Evolutionary conservation across 257 asterid genomes (phyloP).

Genomic region (Buddleja alternifolia): DNA sequence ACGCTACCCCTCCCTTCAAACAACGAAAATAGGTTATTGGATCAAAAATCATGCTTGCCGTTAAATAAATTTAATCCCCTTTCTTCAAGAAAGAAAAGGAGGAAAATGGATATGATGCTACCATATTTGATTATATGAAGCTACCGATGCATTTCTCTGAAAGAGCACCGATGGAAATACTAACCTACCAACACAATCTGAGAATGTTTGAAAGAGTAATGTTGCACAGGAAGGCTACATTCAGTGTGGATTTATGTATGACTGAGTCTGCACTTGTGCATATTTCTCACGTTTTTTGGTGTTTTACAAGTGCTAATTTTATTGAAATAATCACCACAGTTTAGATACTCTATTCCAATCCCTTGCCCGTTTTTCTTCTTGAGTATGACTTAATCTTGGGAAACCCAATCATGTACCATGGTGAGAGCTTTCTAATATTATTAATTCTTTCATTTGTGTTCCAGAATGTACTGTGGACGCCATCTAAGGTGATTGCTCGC

Average conservation of each 20-base stretch:
- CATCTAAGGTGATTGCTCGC: slow-evolving; percentile 89
- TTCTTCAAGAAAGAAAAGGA: no score
- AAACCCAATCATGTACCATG: neutral
- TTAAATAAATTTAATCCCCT: no score
- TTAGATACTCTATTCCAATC: slow-evolving; percentile 1
- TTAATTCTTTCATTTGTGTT: slow-evolving; percentile 24
- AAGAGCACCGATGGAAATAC: no score
- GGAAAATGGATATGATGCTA: no score
- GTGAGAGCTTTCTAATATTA: neutral
- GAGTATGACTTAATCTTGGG: neutral
- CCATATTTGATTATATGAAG: no score
- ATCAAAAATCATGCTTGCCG: no score
- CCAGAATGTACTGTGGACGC: slow-evolving; percentile 85
- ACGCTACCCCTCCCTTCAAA: no score
- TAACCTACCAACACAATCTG: no score
- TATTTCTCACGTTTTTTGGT: neutral
- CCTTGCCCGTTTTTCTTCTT: neutral
- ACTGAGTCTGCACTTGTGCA: neutral
- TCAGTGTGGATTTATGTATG: neutral
- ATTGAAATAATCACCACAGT: slow-evolving; percentile 9
- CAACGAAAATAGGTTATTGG: no score
- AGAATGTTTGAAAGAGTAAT: no score
- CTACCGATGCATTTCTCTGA: no score
- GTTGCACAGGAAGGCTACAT: slow-evolving; percentile 6
- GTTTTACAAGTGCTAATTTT: neutral